Base-by-base conservation (phyloP, 2,329 filamentous ascomycete genomes). In the Fusarium nanum region DNA sequence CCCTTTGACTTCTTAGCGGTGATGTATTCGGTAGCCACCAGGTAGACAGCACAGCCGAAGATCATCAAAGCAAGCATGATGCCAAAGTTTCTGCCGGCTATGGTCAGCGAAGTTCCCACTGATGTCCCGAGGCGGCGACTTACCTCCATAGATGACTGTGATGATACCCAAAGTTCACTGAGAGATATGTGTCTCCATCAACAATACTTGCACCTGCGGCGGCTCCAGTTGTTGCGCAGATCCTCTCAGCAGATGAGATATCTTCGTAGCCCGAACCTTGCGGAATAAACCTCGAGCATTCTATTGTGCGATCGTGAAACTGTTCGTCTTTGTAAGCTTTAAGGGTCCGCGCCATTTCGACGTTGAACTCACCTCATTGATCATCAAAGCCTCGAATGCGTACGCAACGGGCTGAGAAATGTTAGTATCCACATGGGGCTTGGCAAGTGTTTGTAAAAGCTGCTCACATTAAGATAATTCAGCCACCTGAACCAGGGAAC, bases 401-500 rank as follows among this genome's bases (percentile, higher is more conserved):
- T 91, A 91, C 0, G 84, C 85, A 10, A 91, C 84, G 3, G 88
- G 88, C 47, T 49, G 22, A 2, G 5, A 13, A 2, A 6, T 2
- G 11, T 49, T 8, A 49, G 48, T 2, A 25, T 7, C 8, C 7
- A 18, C 5, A 16, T 9, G 7, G 22, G 5, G 7, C 7, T 14
- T 23, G 7, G 8, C 3, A 7, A 14, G 3, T 2, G 4, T 23
- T 5, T 7, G 5, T 16, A 5, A 5, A 9, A 9, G 14, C 7
- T 10, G 3, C 32, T 16, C 0, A 49, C 47, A 60, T 91, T 85
- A 48, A 91, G 79, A 70, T 89, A 90, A 63, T 87, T 88, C 63
- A 92, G 89, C 89, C 89, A 92, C 41, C 86, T 80, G 41, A 87
- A 87, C 88, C 89, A 92, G 2, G 84, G 87, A 14, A 87, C 81